These are phyloP conservation scores for Zoysia pacifica DNA, from an alignment of 176 grass and related monocot species.

Conservation along the genomic window DNA sequence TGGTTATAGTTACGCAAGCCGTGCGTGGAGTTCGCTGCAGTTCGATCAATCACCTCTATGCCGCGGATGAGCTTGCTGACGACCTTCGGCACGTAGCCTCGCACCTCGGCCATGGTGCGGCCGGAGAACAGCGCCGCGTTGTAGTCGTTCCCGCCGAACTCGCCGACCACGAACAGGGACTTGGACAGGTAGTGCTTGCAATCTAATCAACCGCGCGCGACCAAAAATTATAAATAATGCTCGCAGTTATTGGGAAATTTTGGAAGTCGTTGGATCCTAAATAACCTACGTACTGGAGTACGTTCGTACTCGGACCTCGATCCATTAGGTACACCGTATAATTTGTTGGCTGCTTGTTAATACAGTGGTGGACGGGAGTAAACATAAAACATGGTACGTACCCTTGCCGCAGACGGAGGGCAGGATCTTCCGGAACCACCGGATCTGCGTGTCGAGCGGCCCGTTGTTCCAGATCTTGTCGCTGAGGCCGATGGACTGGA, in stretches of 20 bases:
- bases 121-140: constrained; percentile 62
- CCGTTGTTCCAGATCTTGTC: constrained; percentile 68
- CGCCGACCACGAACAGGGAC: constrained; percentile 63
- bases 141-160: constrained; percentile 80
- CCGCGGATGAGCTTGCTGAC: constrained; percentile 49
- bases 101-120: constrained; percentile 47
- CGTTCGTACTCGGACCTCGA: background rate
- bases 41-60: constrained; percentile 38
- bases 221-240: background rate
- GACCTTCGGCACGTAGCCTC: constrained; percentile 50
- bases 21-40: background rate
- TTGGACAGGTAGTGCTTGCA: constrained; percentile 57
- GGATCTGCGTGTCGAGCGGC: constrained; percentile 55
- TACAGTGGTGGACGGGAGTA: background rate
- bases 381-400: background rate
- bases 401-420: constrained; percentile 50
- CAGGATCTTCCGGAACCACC: constrained; percentile 64
- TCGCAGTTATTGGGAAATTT: background rate
- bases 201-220: background rate
- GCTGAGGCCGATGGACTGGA: constrained; percentile 53
- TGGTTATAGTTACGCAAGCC: no score
- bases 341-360: background rate
- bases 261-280: background rate
- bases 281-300: background rate
- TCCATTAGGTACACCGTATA: background rate